Evolutionary conservation across 164 flowering plant species (phyloP).

Genomic region (Chimonanthus salicifolius): DNA sequence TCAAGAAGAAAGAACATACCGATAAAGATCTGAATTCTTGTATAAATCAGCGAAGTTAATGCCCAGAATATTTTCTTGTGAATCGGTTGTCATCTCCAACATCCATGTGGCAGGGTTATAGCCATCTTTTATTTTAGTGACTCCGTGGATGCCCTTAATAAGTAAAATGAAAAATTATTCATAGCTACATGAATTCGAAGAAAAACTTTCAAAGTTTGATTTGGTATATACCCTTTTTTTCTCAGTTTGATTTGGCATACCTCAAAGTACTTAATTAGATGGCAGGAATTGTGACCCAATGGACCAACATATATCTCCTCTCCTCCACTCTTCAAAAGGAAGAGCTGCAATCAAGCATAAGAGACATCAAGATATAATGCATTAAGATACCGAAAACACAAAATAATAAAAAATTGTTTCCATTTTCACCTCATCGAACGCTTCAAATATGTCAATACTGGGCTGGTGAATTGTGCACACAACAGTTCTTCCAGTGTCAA

Average conservation of each 20-base stretch:
- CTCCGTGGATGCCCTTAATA: constrained; percentile 27
- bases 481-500: neutral
- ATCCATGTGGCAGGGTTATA: constrained; percentile 33
- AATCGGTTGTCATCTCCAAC: constrained; percentile 23
- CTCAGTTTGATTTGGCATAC: constrained; percentile 18
- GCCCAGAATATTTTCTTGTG: constrained; percentile 24
- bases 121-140: constrained; percentile 21
- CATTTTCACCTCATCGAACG: constrained; percentile 44
- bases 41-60: constrained; percentile 21
- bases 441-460: constrained; percentile 24
- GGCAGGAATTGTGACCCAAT: constrained; percentile 36
- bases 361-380: neutral
- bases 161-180: neutral
- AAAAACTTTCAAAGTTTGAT: neutral
- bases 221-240: too few relatives aligned
- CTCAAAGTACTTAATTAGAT: constrained; percentile 54
- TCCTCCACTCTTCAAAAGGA: constrained; percentile 60
- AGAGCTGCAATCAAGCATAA: constrained; percentile 29
- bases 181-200: neutral
- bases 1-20: constrained; percentile 5
- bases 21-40: constrained; percentile 15
- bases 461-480: neutral
- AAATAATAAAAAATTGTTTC: neutral
- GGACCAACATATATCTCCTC: constrained; percentile 55
- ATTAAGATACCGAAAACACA: neutral